phyloP scores from a whole-genome alignment of 176 grass and related monocot species.

The Musa itinerans region DNA sequence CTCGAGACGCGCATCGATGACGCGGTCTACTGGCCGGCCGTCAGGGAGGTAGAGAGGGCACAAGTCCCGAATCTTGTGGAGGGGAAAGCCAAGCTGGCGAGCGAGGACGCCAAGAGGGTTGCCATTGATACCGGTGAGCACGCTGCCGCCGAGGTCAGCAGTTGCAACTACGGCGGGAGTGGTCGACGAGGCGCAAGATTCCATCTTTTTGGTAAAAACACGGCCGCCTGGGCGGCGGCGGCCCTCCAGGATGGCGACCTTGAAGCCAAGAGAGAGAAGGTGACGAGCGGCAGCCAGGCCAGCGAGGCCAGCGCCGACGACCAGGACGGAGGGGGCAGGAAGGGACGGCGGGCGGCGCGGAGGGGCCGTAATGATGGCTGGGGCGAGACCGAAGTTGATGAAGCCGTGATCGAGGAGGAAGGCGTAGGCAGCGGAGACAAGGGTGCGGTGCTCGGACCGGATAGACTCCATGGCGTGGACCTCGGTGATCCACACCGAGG shows the following conservation, averaged over 20 bases:
- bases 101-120: slow-evolving; percentile 86
- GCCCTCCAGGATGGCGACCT: slow-evolving; percentile 72
- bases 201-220: slow-evolving; percentile 78
- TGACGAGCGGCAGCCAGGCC: slow-evolving; percentile 65
- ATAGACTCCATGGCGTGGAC: slow-evolving; percentile 69
- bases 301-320: slow-evolving; percentile 78
- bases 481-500: slow-evolving; percentile 41
- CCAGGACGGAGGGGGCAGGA: slow-evolving; percentile 59
- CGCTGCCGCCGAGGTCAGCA: slow-evolving; percentile 91
- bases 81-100: slow-evolving; percentile 77
- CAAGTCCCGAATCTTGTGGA: slow-evolving; percentile 89
- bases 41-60: slow-evolving; percentile 87
- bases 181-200: slow-evolving; percentile 27
- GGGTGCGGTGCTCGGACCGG: slow-evolving; percentile 61
- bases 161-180: slow-evolving; percentile 42
- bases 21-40: slow-evolving; percentile 60
- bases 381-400: slow-evolving; percentile 84
- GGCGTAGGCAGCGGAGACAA: slow-evolving; percentile 61
- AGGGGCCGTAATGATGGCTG: slow-evolving; percentile 44
- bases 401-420: slow-evolving; percentile 70
- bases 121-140: slow-evolving; percentile 94
- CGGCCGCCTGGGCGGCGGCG: slow-evolving; percentile 73
- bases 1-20: slow-evolving; percentile 61
- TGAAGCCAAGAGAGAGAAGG: slow-evolving; percentile 72
- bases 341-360: slow-evolving; percentile 35